Evolutionary conservation across 768 basidiomycete genomes (phyloP).

Genomic region (Tricholoma hemisulphureum): DNA sequence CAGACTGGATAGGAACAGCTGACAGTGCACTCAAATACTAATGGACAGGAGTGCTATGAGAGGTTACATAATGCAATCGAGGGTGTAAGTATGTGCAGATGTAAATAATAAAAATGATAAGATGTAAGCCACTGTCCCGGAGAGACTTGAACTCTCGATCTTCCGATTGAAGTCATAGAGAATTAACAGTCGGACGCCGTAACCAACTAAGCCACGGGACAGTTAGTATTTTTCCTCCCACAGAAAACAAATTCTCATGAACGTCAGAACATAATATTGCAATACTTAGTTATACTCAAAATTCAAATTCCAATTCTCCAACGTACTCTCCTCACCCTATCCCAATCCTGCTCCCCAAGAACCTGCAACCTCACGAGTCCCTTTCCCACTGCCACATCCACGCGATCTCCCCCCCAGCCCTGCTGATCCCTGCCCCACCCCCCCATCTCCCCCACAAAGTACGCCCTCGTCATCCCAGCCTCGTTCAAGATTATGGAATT

Average conservation of each 20-base stretch:
- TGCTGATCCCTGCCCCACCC: conserved; percentile 18
- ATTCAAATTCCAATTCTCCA: conserved; percentile 14
- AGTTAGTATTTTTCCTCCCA: too few species aligned
- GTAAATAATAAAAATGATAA: too few species aligned
- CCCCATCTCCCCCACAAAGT: conserved; percentile 35
- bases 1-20: too few species aligned
- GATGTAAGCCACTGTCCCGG: conserved; percentile 2
- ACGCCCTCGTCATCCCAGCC: conserved; percentile 29
- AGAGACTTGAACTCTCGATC: conserved; percentile 4
- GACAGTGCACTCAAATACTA: too few species aligned
- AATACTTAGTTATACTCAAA: neutral
- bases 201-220: neutral
- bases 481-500: conserved; percentile 35
- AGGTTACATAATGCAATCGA: neutral
- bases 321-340: conserved; percentile 18
- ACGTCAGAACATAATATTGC: neutral
- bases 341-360: conserved; percentile 19
- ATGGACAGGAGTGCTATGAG: too few species aligned
- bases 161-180: neutral
- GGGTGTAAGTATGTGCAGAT: too few species aligned
- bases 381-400: conserved; percentile 18
- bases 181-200: neutral
- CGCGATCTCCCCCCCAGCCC: conserved; percentile 26
- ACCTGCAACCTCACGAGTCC: conserved; percentile 26
- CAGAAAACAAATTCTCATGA: too few species aligned